These are phyloP conservation scores for Kentomonas sorsogonicus DNA, from an alignment of 208 protist species.

Conservation along the genomic window DNA sequence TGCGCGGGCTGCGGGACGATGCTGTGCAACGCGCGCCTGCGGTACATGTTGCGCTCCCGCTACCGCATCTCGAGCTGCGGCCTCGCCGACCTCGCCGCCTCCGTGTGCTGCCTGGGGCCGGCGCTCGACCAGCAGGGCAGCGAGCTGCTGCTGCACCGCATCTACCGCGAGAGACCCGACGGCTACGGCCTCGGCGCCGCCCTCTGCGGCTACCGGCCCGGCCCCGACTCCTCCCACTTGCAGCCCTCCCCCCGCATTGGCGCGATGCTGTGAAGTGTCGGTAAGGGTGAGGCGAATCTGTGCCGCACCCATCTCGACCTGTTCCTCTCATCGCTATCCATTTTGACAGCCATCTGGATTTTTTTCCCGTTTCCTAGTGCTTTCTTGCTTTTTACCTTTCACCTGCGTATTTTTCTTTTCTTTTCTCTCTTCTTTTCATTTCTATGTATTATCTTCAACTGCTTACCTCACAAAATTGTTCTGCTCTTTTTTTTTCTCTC, in stretches of 20 bases:
- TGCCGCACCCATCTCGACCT: no score
- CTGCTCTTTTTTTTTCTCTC: not conserved
- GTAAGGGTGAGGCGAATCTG: no score
- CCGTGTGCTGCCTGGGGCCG: slow-evolving; percentile 34
- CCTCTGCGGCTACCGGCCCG: not conserved
- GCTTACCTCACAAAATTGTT: not conserved
- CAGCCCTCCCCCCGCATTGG: not conserved
- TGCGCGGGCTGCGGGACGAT: slow-evolving; percentile 70
- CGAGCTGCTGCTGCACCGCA: slow-evolving; percentile 39
- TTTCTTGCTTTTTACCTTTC: not conserved
- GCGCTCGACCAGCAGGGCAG: slow-evolving; percentile 54
- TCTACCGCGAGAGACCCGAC: no score
- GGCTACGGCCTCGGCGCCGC: no score
- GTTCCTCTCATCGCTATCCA: no score
- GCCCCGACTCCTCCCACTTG: no score
- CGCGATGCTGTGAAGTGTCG: no score
- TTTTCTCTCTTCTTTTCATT: not conserved
- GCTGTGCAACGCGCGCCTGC: slow-evolving; percentile 55
- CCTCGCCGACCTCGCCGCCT: slow-evolving; percentile 17
- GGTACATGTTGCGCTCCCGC: slow-evolving; percentile 59
- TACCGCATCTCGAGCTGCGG: slow-evolving; percentile 40
- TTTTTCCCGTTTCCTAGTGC: not conserved
- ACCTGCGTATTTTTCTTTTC: slow-evolving; percentile 5
- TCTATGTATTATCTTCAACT: not conserved
- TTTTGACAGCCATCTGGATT: no score